phyloP scores from a whole-genome alignment of 176 grass and related monocot species.

The Lolium perenne region DNA sequence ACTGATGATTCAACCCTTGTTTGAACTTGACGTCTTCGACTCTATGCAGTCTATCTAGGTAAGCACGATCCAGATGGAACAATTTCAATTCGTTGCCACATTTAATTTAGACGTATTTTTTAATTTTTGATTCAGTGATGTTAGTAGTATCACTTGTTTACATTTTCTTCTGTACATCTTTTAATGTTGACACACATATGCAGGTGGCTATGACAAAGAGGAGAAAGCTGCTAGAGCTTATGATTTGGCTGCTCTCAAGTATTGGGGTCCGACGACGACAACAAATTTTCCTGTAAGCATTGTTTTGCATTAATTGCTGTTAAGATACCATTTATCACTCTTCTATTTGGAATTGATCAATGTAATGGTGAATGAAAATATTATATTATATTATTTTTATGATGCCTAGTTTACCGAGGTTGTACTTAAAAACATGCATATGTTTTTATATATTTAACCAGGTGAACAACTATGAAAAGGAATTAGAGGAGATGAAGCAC shows the following conservation, averaged over 20 bases:
- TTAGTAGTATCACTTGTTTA: conserved; percentile 2
- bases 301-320: background rate
- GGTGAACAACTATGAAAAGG: conserved; percentile 76
- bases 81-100: background rate
- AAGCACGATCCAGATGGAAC: background rate
- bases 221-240: conserved; percentile 98
- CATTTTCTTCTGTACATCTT: background rate
- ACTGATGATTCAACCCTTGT: background rate
- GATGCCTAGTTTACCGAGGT: background rate
- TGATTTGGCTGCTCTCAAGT: conserved; percentile 98
- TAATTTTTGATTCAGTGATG: background rate
- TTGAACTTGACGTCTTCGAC: conserved; percentile 21
- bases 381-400: background rate
- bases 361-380: background rate
- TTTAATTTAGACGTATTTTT: background rate
- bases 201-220: conserved; percentile 99
- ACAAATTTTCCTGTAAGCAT: conserved; percentile 65
- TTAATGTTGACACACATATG: conserved; percentile 4
- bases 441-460: conserved; percentile 45
- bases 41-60: conserved; percentile 88
- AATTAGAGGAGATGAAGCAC: conserved; percentile 87
- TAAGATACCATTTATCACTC: background rate
- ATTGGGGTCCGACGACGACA: conserved; percentile 90
- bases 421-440: conserved; percentile 38
- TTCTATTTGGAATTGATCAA: background rate